Evolutionary conservation across 106 monocot genomes (phyloP), one percentile per base, ranked within the genome.

Genomic region (Gastrodia elata): DNA sequence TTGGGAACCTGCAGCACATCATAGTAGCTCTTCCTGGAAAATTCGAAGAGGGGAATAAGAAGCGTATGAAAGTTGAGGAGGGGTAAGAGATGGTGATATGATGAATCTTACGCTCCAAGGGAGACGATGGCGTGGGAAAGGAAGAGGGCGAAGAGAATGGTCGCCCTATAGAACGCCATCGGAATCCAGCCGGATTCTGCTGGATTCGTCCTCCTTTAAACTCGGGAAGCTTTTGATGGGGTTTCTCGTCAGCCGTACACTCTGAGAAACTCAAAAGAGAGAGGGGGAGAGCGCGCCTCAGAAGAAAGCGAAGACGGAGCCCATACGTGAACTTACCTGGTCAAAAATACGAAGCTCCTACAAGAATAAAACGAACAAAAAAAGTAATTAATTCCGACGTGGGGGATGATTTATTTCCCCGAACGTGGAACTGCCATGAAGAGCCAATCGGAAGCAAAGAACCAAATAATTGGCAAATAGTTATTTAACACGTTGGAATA

Each of bases 21-120:
- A 70, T 96, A 96, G 68, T 86, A 96, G 77, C 73, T 92, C 86
- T 88, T 96, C 84, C 95, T 96, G 64, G 9, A 72, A 6, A 71
- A 78, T 15, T 7, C 40, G 28, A 3, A 77, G 35, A 9, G 26
- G 22, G 20, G 34, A 67, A 33, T 34, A 52, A 39, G 5, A 24
- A 39, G 14, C 1, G 15, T 27, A 40, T 6, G 40, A 44, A 11
- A 32, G 11, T 55, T 61, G 36, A n/a, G 32, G 35, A 39, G 22
- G 26, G 25, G 25, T n/a, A n/a, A 2, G 0, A 2, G 3, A 15
- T 39, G 35, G 14, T 16, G 6, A 14, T 28, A 16, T 39, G 33
- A 8, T 36, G 20, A 11, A 59, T 65, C 78, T 68, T 74, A 90
- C 87, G 77, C 84, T 39, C 73, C 84, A 15, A 82, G 20, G 40